These are phyloP conservation scores for Pogostemon cablin DNA, from an alignment of 257 asterid species.

Conservation along the genomic window DNA sequence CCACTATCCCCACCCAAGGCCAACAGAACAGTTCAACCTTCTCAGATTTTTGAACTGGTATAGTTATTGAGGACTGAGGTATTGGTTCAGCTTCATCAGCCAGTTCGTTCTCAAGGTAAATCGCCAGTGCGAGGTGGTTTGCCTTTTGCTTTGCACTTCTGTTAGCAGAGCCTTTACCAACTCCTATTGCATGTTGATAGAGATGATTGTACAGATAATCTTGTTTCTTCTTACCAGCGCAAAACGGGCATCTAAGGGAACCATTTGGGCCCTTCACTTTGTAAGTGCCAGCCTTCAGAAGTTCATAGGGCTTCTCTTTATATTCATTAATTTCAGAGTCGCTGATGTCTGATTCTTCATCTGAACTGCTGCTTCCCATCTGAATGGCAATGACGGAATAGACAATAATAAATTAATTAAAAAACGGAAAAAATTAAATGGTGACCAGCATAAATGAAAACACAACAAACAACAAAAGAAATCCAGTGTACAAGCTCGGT, in stretches of 20 bases:
- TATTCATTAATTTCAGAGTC: slow-evolving; percentile 85
- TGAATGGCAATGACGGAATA: slow-evolving; percentile 29
- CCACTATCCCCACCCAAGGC: slow-evolving; percentile 85
- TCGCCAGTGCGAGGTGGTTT: slow-evolving; percentile 76
- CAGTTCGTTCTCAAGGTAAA: slow-evolving; percentile 58
- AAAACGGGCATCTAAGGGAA: slow-evolving; percentile 84
- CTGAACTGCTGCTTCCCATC: slow-evolving; percentile 85
- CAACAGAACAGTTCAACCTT: slow-evolving; percentile 64
- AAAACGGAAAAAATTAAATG: too few species aligned
- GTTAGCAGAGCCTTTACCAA: slow-evolving; percentile 68
- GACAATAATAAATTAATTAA: neutral
- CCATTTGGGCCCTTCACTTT: slow-evolving; percentile 85
- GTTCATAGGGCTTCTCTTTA: slow-evolving; percentile 73
- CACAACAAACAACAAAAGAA: too few species aligned
- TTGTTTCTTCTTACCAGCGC: slow-evolving; percentile 95
- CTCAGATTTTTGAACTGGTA: slow-evolving; percentile 44
- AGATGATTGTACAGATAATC: slow-evolving; percentile 88
- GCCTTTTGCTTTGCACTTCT: slow-evolving; percentile 72
- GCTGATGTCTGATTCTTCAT: slow-evolving; percentile 76
- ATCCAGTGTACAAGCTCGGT: too few species aligned
- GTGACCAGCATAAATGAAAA: too few species aligned
- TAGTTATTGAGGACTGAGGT: slow-evolving; percentile 47
- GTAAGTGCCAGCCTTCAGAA: slow-evolving; percentile 62
- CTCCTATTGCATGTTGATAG: slow-evolving; percentile 81
- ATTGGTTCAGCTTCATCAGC: slow-evolving; percentile 57